phyloP scores from a whole-genome alignment of 1,139 yeast genomes.

The Yamadazyma taylorii region DNA sequence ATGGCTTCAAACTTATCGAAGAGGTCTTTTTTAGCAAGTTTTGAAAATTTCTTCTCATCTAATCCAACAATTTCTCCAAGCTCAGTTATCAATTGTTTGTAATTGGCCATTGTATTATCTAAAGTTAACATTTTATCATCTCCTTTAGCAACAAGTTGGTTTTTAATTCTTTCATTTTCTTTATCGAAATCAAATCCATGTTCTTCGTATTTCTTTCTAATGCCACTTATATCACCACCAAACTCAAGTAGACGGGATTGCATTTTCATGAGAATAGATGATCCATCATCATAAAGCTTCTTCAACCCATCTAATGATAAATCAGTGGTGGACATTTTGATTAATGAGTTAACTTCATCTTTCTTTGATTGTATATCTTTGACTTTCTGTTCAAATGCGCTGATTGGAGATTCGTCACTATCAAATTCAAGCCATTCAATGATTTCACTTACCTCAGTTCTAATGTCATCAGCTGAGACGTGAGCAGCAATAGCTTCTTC shows the following conservation, averaged over 20 bases:
- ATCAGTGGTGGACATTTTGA: conserved; percentile 32
- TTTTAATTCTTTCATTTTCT: conserved; percentile 44
- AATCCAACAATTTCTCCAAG: conserved; percentile 20
- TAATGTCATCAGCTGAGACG: conserved; percentile 29
- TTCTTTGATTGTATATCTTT: conserved; percentile 21
- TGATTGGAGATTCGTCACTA: conserved; percentile 53
- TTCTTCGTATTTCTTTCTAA: conserved; percentile 41
- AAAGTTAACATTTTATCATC: conserved; percentile 37
- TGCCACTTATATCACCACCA: conserved; percentile 42
- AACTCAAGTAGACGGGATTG: conserved; percentile 46
- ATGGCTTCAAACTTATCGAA: conserved; percentile 36
- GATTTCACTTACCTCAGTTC: conserved; percentile 40
- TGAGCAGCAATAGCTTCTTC: conserved; percentile 38
- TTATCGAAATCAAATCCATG: conserved; percentile 50
- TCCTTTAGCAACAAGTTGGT: conserved; percentile 29
- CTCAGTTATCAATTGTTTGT: conserved; percentile 35
- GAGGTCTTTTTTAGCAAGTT: conserved; percentile 31
- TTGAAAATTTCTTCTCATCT: conserved; percentile 25
- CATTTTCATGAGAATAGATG: conserved; percentile 36
- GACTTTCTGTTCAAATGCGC: conserved; percentile 35
- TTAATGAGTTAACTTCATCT: conserved; percentile 20
- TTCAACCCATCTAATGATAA: conserved; percentile 37
- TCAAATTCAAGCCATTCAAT: conserved; percentile 83
- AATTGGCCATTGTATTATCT: conserved; percentile 33
- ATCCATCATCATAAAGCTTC: conserved; percentile 42